Conservation (phyloP, 176 grass and related monocot genomes). For the Oryza brachyantha region DNA sequence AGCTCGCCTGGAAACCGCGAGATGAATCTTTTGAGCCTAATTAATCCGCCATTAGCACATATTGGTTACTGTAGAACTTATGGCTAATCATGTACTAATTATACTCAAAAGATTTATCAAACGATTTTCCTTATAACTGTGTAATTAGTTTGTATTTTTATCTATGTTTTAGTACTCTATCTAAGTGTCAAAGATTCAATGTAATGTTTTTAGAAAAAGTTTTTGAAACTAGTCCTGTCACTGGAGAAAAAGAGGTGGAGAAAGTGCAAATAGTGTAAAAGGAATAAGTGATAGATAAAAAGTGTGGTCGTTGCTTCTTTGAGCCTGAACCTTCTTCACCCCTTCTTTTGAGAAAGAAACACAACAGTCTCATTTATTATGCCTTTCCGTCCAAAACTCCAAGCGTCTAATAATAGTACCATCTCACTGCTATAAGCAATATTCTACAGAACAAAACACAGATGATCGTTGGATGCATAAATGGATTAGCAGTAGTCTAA, state of each 20-base stretch:
- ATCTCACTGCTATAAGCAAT: background rate
- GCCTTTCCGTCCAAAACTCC: background rate
- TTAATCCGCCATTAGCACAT: too few relatives aligned
- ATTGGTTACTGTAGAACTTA: too few relatives aligned
- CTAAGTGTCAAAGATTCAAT: too few relatives aligned
- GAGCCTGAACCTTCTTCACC: background rate
- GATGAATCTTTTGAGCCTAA: too few relatives aligned
- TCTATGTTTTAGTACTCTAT: too few relatives aligned
- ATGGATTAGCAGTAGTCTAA: background rate
- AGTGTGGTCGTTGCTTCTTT: background rate
- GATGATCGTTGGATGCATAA: background rate
- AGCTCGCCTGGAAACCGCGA: too few relatives aligned
- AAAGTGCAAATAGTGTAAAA: background rate
- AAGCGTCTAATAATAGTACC: background rate
- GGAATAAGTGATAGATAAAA: background rate
- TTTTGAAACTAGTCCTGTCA: background rate
- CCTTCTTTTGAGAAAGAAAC: background rate
- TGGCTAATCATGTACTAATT: too few relatives aligned
- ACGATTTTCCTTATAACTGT: too few relatives aligned
- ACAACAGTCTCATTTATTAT: background rate
- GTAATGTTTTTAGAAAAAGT: too few relatives aligned
- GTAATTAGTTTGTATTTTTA: too few relatives aligned
- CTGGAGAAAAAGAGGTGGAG: background rate
- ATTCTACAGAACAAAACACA: conserved; percentile 7
- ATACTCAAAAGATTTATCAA: too few relatives aligned